These are phyloP conservation scores for Dendrobium nobile DNA, from an alignment of 106 monocot genomes.

Conservation along the genomic window DNA sequence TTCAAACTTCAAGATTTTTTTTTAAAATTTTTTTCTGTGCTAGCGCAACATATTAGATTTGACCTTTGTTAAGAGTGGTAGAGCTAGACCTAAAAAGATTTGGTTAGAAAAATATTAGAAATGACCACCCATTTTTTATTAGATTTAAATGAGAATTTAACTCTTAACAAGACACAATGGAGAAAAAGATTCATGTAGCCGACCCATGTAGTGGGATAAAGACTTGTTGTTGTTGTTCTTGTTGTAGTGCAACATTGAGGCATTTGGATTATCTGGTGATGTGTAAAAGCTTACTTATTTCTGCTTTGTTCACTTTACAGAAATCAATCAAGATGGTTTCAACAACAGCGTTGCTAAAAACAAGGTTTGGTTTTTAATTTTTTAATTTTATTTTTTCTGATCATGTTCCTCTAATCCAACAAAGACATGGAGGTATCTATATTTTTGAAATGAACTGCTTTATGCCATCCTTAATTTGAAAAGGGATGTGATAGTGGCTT, in stretches of 20 bases:
- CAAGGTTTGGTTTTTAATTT: slow-evolving; percentile 35
- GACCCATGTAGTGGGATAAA: no score
- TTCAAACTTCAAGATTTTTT: background rate
- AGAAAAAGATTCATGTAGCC: no score
- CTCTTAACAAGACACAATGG: no score
- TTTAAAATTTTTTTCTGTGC: no score
- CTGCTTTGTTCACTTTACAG: slow-evolving; percentile 38
- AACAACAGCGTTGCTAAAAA: slow-evolving; percentile 93
- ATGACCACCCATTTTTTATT: no score
- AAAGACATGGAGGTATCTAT: background rate
- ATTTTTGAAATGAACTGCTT: background rate
- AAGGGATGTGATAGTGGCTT: background rate
- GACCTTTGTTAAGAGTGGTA: no score
- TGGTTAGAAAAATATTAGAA: no score
- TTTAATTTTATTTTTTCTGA: background rate
- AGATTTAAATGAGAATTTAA: no score
- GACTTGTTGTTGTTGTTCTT: no score
- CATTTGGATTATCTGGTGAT: background rate
- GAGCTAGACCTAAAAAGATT: no score
- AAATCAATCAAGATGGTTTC: slow-evolving; percentile 78
- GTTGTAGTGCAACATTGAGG: background rate
- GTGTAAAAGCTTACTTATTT: background rate
- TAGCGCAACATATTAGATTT: no score
- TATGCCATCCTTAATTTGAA: background rate
- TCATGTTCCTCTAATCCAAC: background rate